phyloP scores from a whole-genome alignment of 2,329 filamentous ascomycete genomes.

The Cladosporium sp. region DNA sequence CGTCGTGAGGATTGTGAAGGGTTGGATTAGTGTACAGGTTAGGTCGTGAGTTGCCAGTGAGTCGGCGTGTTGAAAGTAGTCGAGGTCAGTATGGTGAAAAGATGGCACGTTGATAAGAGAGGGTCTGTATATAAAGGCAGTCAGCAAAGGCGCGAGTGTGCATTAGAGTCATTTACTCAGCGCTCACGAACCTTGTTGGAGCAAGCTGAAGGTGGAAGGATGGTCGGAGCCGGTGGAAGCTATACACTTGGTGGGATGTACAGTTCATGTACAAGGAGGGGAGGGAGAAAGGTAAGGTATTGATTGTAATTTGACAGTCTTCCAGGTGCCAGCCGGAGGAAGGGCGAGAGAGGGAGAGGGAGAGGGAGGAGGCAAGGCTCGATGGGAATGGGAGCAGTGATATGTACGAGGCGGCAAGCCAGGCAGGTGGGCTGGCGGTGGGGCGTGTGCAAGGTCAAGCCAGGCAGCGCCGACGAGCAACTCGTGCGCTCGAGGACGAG shows the following conservation, averaged over 20 bases:
- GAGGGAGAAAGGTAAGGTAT: not conserved
- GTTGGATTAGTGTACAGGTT: conserved; percentile 10
- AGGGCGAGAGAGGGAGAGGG: conserved; percentile 1
- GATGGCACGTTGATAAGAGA: not conserved
- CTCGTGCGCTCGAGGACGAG: conserved; percentile 11
- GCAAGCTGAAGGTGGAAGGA: conserved; percentile 1
- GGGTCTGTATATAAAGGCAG: not conserved
- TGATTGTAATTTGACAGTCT: not conserved
- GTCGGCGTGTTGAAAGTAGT: not conserved
- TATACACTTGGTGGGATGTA: conserved; percentile 8
- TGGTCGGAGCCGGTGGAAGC: not conserved
- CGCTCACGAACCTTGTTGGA: conserved; percentile 9
- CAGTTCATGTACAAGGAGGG: conserved; percentile 10
- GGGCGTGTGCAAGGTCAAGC: conserved; percentile 8
- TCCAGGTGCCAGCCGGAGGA: conserved; percentile 1
- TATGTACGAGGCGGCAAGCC: conserved; percentile 11
- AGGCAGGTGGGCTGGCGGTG: conserved; percentile 4
- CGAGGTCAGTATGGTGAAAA: not conserved
- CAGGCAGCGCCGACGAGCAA: conserved; percentile 1
- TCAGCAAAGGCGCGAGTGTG: conserved; percentile 3
- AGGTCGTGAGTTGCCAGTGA: not conserved
- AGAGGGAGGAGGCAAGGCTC: not conserved
- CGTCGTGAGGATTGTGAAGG: conserved; percentile 18
- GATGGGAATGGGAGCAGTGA: not conserved
- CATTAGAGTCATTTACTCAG: conserved; percentile 9